Evolutionary conservation across 1,284 basidiomycete species (phyloP), one percentile per base, ranked within the genome.

Genomic region (Rhizoctonia solani): DNA sequence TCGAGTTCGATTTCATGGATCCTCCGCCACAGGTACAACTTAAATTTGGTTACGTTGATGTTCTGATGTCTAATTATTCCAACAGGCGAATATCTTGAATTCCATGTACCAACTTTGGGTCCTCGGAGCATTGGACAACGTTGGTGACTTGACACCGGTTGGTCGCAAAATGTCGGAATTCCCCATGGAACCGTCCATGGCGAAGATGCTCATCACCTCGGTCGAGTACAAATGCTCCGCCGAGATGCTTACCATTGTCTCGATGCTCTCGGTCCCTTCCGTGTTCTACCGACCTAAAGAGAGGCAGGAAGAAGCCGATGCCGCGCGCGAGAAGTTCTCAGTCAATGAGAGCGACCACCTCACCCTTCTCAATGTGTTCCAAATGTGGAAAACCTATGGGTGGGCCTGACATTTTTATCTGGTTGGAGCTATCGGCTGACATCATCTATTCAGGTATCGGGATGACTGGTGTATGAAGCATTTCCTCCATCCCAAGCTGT

Each of bases 21-120:
- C 97, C 97, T 2, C 97, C 97, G 0, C 80, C 79, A 4, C 83
- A 85, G 74, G 82, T 75, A 54, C 30, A 70, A 5, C 19, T 21
- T 25, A n/a, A 44, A 32, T 27, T 59, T 16, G 21, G 30, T 23
- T 19, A n/a, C 4, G n/a, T 47, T 34, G 23, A 44, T 14, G 6
- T 32, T 16, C 11, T 27, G 1, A n/a, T 50, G 49, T 19, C 37
- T 70, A 66, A 54, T 50, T 66, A 25, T 53, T n/a, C 30, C 25
- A 16, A 1, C 72, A 93, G 87, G 92, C 91, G 69, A 96, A 96
- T 75, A 96, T 95, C 72, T 81, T 96, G 54, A 98, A 97, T 76
- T 97, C 94, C 1, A 98, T 98, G 95, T 98, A 98, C 77, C 95
- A 98, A 77, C 87, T 99, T 23, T 99, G 97, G 96, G 95, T 98